These are phyloP conservation scores for Prunus campanulata DNA, from an alignment of 306 rosid species.

Conservation along the genomic window DNA sequence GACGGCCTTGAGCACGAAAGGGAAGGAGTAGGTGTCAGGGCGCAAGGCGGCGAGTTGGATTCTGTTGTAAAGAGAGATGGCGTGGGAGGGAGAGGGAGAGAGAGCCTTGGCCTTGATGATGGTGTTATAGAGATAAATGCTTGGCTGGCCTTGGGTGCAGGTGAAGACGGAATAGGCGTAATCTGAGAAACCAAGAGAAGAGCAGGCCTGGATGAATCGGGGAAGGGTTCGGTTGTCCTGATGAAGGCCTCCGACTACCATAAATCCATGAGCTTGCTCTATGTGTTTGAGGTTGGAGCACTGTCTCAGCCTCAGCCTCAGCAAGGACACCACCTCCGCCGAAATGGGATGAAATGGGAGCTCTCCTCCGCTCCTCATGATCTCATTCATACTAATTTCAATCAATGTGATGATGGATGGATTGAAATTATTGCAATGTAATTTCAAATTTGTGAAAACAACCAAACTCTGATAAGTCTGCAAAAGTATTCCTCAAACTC, in stretches of 20 bases:
- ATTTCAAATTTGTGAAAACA: too few species aligned
- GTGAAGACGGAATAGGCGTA: constrained; percentile 48
- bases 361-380: too few species aligned
- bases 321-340: not conserved
- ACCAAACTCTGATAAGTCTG: too few species aligned
- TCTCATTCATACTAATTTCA: too few species aligned
- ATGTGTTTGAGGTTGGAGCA: constrained; percentile 33
- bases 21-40: constrained; percentile 60
- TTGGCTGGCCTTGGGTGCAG: constrained; percentile 14
- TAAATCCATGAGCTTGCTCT: constrained; percentile 43
- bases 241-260: constrained; percentile 39
- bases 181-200: constrained; percentile 37
- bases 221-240: constrained; percentile 44
- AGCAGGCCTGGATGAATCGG: constrained; percentile 41
- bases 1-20: constrained; percentile 53
- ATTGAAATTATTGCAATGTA: too few species aligned
- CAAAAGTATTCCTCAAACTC: too few species aligned
- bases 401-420: too few species aligned
- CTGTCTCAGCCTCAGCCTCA: constrained; percentile 3
- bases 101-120: constrained; percentile 44
- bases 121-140: constrained; percentile 41
- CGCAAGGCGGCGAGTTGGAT: constrained; percentile 28
- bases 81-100: constrained; percentile 15
- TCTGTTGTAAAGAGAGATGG: constrained; percentile 35
- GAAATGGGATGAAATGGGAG: too few species aligned